Evolutionary conservation across 2,329 filamentous ascomycete genomes (phyloP), one percentile per base, ranked within the genome.

Genomic region (Fusarium acutatum): DNA sequence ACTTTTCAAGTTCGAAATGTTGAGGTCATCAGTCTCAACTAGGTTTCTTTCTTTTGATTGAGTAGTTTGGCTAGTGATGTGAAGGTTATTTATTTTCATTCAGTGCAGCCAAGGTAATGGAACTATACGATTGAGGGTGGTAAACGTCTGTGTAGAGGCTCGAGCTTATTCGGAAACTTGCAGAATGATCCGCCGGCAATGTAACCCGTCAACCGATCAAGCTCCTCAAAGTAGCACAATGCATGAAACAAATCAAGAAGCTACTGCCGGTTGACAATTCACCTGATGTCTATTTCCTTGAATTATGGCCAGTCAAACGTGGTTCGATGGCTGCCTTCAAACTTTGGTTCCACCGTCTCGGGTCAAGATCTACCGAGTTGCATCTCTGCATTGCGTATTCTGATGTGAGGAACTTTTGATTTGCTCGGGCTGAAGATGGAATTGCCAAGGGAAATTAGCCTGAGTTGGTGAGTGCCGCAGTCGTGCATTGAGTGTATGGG

Each of bases 21-120:
- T 0, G 71, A 72, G 15, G 71, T 74, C 1, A 41, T 74, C 6
- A 74, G 57, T n/a, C 60, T 72, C n/a, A 74, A 74, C 46, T 72
- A 50, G 35, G 11, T 4, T 18, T 20, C 12, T 18, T n/a, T n/a
- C 28, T 13, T 24, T 14, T 4, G 17, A 24, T 5, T 50, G 17
- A 11, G 30, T 10, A 24, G n/a, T 24, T 24, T 24, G 47, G 15
- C 12, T 14, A 34, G n/a, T 20, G 47, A 50, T 50, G 7, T 1
- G 12, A 13, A 32, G 12, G n/a, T 34, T 34, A 50, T 50, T 50
- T 34, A 50, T 34, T n/a, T 3, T 20, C 13, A 11, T 20, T 38
- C 24, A 53, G 24, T 17, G 6, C 6, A 28, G 10, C 24, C 7
- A 1, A 38, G 12, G 14, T 14, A 14, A 22, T 28, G 24, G 5